A percentile compares a stretch with the other conserved stretches of the same genome.
phyloP scores from a whole-genome alignment of 1,284 basidiomycete species.

The Dichomitus squalens region DNA sequence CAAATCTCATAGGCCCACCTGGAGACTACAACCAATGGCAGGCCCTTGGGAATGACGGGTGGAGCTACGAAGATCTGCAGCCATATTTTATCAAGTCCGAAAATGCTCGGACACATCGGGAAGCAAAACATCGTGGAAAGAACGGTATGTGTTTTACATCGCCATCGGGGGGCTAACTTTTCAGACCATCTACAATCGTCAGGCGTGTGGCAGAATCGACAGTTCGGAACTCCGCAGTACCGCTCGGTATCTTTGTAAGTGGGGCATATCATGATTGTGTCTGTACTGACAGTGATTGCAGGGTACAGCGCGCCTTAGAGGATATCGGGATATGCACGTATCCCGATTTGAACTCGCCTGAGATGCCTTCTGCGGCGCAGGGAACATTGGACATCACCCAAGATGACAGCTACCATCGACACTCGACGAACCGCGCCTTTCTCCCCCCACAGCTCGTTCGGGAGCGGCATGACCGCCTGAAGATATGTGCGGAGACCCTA shows the following conservation, averaged over 20 bases:
- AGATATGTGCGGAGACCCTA: constrained; percentile 32
- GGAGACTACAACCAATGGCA: constrained; percentile 44
- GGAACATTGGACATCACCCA: constrained; percentile 27
- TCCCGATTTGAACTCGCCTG: constrained; percentile 31
- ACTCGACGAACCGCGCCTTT: constrained; percentile 33
- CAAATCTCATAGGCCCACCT: constrained; percentile 1
- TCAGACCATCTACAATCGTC: neutral
- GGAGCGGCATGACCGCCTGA: constrained; percentile 20
- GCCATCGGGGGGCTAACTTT: neutral
- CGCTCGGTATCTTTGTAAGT: too few species aligned
- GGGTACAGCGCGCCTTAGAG: constrained; percentile 18
- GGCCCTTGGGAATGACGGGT: constrained; percentile 37
- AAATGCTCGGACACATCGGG: constrained; percentile 12
- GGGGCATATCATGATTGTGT: too few species aligned
- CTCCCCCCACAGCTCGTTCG: constrained; percentile 26
- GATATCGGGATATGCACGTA: constrained; percentile 27
- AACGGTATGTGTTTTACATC: constrained; percentile 12
- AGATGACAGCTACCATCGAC: constrained; percentile 23
- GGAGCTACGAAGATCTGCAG: constrained; percentile 40
- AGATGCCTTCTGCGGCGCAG: constrained; percentile 24
- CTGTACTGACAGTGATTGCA: too few species aligned
- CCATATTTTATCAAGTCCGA: constrained; percentile 42
- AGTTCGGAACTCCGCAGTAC: too few species aligned
- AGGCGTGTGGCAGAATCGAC: constrained; percentile 1
- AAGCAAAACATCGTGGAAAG: constrained; percentile 11